Conservation (phyloP, 805 yeast species). For the Candida bentonensis region DNA sequence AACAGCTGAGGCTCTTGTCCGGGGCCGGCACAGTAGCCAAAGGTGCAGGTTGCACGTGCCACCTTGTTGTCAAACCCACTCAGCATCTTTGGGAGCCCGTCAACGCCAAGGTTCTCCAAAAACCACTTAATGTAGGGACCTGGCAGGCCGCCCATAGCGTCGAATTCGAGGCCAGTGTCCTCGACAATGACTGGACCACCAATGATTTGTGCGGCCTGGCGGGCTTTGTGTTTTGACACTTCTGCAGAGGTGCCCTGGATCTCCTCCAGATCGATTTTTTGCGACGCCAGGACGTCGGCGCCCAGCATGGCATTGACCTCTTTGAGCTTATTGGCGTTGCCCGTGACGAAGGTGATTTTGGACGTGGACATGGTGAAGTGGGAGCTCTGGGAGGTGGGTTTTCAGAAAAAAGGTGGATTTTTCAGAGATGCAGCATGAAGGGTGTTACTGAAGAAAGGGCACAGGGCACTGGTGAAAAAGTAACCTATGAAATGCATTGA, state of each 20-base stretch:
- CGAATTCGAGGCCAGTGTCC: slow-evolving; percentile 82
- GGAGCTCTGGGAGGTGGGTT: no score
- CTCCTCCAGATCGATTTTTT: slow-evolving; percentile 72
- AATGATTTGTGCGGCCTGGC: slow-evolving; percentile 48
- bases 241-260: slow-evolving; percentile 78
- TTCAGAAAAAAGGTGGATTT: no score
- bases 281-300: slow-evolving; percentile 35
- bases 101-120: slow-evolving; percentile 56
- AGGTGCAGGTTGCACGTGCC: slow-evolving; percentile 83
- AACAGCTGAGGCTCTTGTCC: slow-evolving; percentile 59
- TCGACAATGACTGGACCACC: slow-evolving; percentile 84
- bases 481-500: no score
- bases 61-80: slow-evolving; percentile 68
- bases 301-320: slow-evolving; percentile 68
- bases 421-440: no score
- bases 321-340: slow-evolving; percentile 73
- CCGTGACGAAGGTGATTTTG: slow-evolving; percentile 60
- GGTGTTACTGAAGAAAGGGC: no score
- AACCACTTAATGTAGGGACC: slow-evolving; percentile 97
- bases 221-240: slow-evolving; percentile 69
- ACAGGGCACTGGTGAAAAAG: no score
- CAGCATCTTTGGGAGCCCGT: slow-evolving; percentile 64
- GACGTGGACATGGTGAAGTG: no score
- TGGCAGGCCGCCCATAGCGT: slow-evolving; percentile 72
- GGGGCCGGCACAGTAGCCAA: slow-evolving; percentile 80